Evolutionary conservation across 371 early-diverging fungal genomes (phyloP), one percentile per base, ranked within the genome.

Genomic region (Syncephalastrum monosporum): DNA sequence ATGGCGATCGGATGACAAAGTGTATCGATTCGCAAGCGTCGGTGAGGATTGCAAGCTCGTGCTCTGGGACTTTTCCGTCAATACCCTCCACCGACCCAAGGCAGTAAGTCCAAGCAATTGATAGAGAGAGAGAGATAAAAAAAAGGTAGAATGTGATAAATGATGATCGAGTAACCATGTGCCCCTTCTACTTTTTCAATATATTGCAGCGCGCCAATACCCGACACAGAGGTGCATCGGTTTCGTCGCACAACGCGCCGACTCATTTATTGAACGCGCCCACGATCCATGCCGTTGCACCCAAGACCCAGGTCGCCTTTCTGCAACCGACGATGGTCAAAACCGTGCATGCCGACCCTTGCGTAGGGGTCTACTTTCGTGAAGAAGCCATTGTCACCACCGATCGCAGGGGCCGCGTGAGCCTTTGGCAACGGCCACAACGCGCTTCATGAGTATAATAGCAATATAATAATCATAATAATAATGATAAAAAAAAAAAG

Each of bases 61-160:
- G 41, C 65, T 97, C 10, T 97, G 97, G 97, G 97, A 97, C 62
- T 95, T 97, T 63, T 89, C 92, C 42, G 81, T 91, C 13, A 72
- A 77, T 24, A 87, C 91, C 0, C 64, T 96, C 17, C 89, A 89
- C 62, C 81, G 78, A 38, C 90, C 89, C 7, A 88, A 88, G 64
- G 69, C 74, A n/a, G 85, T 85, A 82, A 64, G 77, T 63, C 46
- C 21, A 21, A 21, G 21, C 21, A n/a, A 43, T 10, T 50, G 38
- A 23, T 3, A 23, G 8, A 27, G 19, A 27, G 19, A 50, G 5
- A 50, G 19, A 21, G 15, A 12, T 12, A 23, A 47, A 24, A 14
- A 14, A 24, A 47, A 47, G 47, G 38, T 33, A 33, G 38, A 33
- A 33, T 8, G 8, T 33, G 12, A 33, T 29, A 2, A 10, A 10